phyloP scores from a whole-genome alignment of 164 flowering plant genomes.

The Tetrastigma voinierianum region DNA sequence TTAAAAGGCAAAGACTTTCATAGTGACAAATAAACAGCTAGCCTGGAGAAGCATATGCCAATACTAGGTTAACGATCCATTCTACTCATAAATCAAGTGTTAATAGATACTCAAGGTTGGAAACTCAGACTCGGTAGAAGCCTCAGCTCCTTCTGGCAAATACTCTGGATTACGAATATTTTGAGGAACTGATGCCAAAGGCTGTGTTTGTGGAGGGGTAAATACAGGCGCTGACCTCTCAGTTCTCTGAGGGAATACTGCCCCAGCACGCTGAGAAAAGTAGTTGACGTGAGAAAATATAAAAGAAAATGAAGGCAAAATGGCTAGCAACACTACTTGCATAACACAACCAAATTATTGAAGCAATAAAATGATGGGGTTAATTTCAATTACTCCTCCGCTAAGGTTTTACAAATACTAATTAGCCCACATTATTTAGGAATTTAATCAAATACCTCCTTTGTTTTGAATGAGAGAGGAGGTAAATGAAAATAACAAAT shows the following conservation, averaged over 20 bases:
- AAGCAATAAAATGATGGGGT: no score
- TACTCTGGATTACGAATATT: slow-evolving; percentile 52
- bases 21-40: neutral
- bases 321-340: neutral
- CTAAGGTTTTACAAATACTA: no score
- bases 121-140: slow-evolving; percentile 75
- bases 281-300: slow-evolving; percentile 2
- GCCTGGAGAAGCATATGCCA: neutral
- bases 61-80: neutral
- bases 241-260: slow-evolving; percentile 87
- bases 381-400: no score
- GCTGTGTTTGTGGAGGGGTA: slow-evolving; percentile 88
- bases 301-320: neutral
- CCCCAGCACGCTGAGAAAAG: slow-evolving; percentile 83
- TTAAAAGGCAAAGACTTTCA: neutral
- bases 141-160: slow-evolving; percentile 51
- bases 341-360: neutral
- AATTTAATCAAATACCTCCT: no score
- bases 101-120: slow-evolving; percentile 59
- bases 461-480: no score
- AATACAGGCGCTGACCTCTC: slow-evolving; percentile 84
- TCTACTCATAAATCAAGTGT: neutral
- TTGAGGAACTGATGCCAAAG: slow-evolving; percentile 67
- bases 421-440: no score
- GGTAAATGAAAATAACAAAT: no score